phyloP scores from a whole-genome alignment of 768 basidiomycete genomes.

The Boletus insuetus region DNA sequence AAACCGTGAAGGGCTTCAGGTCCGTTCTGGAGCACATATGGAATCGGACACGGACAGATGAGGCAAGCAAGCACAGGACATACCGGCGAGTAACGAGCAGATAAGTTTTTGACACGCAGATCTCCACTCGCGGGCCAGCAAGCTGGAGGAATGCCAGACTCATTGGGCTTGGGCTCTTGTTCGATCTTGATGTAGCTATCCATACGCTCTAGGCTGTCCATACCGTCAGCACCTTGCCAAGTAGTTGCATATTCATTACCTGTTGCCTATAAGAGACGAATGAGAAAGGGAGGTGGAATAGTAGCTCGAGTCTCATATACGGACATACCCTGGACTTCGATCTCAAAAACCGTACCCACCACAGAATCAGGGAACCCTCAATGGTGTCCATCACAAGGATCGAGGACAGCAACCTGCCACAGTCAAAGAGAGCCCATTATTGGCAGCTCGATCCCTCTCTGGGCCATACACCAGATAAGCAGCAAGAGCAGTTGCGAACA shows the following conservation, averaged over 20 bases:
- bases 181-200: not conserved
- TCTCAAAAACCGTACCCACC: conserved; percentile 29
- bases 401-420: conserved; percentile 36
- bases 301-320: too few species aligned
- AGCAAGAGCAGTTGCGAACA: not conserved
- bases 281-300: too few species aligned
- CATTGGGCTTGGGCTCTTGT: not conserved
- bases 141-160: not conserved
- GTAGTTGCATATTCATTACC: not conserved
- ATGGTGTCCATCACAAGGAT: not conserved
- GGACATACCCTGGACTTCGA: too few species aligned
- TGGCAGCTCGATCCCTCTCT: conserved; percentile 5
- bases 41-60: not conserved
- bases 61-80: not conserved
- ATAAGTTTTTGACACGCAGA: conserved; percentile 2
- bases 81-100: conserved; percentile 4
- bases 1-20: not conserved
- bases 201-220: not conserved
- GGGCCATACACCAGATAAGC: conserved; percentile 5
- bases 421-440: conserved; percentile 38
- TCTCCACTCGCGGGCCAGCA: not conserved
- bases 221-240: not conserved
- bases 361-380: conserved; percentile 45
- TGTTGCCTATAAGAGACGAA: not conserved
- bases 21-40: not conserved